Percentiles rank a stretch among this genome's conserved stretches.
Evolutionary conservation across 169 alveolate species (phyloP).

Genomic region (Plasmodium yoelii): DNA sequence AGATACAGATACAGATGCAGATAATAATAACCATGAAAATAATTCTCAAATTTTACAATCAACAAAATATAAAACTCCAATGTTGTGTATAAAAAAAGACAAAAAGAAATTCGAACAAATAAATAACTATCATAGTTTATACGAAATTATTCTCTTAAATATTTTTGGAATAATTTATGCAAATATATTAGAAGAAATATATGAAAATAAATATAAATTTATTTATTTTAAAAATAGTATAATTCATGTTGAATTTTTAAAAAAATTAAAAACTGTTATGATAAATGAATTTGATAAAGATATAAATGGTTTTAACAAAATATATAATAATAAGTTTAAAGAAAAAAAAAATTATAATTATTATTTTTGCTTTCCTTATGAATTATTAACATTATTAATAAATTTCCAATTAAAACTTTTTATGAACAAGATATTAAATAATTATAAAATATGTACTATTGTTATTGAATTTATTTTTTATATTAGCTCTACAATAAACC

Average conservation of each 20-base stretch:
- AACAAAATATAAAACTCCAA: too few species aligned
- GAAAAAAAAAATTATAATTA: not conserved
- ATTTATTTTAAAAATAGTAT: conserved; percentile 23
- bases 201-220: conserved; percentile 27
- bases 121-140: not conserved
- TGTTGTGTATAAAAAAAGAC: too few species aligned
- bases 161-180: conserved; percentile 17
- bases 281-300: not conserved
- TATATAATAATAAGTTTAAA: not conserved
- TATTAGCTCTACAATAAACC: conserved; percentile 56
- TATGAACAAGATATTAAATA: conserved; percentile 21
- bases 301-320: not conserved
- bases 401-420: conserved; percentile 54
- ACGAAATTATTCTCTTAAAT: conserved; percentile 32
- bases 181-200: conserved; percentile 51
- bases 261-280: conserved; percentile 10
- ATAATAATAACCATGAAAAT: too few species aligned
- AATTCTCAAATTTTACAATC: too few species aligned
- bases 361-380: conserved; percentile 54
- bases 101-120: too few species aligned
- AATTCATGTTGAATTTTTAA: conserved; percentile 47
- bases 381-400: conserved; percentile 16
- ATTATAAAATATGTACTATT: conserved; percentile 30
- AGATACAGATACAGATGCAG: too few species aligned
- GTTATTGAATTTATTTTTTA: conserved; percentile 47